Base-by-base conservation (phyloP, 2,329 filamentous ascomycete species). In the Paecilomyces variotii region DNA sequence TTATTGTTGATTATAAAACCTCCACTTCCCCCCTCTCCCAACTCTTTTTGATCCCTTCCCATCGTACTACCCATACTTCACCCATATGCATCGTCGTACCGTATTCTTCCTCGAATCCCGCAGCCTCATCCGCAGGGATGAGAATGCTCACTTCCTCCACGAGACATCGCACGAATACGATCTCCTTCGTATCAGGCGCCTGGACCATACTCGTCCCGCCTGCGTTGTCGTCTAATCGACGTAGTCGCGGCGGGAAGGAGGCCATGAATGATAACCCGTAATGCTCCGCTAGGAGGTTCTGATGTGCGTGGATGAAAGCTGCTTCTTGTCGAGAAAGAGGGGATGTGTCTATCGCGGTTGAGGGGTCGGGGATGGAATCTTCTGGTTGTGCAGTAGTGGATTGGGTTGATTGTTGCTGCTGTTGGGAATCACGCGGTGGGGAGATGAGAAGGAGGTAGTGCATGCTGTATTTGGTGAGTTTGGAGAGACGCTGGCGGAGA, bases 171-270 rank as follows among this genome's bases (percentile, higher is more conserved):
- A 91, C 85, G 73, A 99, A 97, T 1, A 97, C 92, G 6, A 91
- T 91, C 1, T 84, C 81, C 61, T 94, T 89, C 54, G 86, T 76
- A 71, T 97, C 94, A 0, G 94, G 94, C 1, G 84, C 80, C 69
- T 96, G 91, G 30, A 97, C 85, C 94, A 99, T 99, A 76, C 84
- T 91, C 58, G 93, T 87, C 9, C 92, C 92, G 30, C 91, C 93
- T 0, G 89, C 87, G 12, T 89, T 90, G 76, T 99, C 94, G 75
- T 97, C 95, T 57, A 99, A 78, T 64, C 91, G 87, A 72, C 93
- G 88, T 66, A 99, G 74, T 53, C 84, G 80, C 12, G 84, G 77
- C 0, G 94, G 94, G 67, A 99, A 97, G 11, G 88, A 85, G 0
- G 82, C 82, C 14, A 99, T 81, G 69, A 99, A 99, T 0, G 90